Conservation (phyloP, 2,329 filamentous ascomycete species). For the Elsinoe australis region DNA sequence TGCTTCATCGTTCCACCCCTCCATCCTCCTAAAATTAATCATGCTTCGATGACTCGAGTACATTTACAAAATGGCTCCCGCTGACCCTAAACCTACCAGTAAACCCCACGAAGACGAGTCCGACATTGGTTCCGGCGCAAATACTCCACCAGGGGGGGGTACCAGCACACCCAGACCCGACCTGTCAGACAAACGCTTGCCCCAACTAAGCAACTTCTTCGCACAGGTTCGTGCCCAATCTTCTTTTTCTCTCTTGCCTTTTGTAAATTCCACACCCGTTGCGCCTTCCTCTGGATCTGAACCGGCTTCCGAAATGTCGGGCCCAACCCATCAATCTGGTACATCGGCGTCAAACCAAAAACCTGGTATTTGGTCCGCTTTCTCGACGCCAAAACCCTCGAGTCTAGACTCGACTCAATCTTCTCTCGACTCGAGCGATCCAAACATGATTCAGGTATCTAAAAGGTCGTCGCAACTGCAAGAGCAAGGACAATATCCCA, state of each 20-base stretch:
- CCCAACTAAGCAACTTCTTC: constrained; percentile 87
- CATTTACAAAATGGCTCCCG: constrained; percentile 25
- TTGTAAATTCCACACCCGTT: constrained; percentile 33
- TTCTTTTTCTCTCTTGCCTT: constrained; percentile 48
- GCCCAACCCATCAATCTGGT: constrained; percentile 20
- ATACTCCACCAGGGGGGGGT: constrained; percentile 66
- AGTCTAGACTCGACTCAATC: neutral
- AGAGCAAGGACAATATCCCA: constrained; percentile 30
- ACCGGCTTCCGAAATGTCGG: constrained; percentile 22
- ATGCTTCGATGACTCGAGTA: constrained; percentile 21
- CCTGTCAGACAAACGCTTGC: constrained; percentile 79
- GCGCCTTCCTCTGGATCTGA: constrained; percentile 25
- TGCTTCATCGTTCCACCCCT: too few relatives aligned
- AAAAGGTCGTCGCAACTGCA: constrained; percentile 12
- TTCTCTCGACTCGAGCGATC: neutral
- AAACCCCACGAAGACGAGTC: constrained; percentile 58
- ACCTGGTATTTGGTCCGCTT: constrained; percentile 21
- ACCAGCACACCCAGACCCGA: constrained; percentile 91
- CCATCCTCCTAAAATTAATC: too few relatives aligned
- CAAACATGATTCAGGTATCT: constrained; percentile 2
- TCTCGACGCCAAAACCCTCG: constrained; percentile 20
- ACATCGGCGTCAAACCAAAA: constrained; percentile 18
- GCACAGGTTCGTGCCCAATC: constrained; percentile 84
- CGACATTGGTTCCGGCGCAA: constrained; percentile 71
- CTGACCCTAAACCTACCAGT: constrained; percentile 34